A percentile compares a stretch with the other conserved stretches of the same genome.
These are phyloP conservation scores for Limnanthes douglasii DNA, from an alignment of 345 rosid genomes.

Conservation along the genomic window DNA sequence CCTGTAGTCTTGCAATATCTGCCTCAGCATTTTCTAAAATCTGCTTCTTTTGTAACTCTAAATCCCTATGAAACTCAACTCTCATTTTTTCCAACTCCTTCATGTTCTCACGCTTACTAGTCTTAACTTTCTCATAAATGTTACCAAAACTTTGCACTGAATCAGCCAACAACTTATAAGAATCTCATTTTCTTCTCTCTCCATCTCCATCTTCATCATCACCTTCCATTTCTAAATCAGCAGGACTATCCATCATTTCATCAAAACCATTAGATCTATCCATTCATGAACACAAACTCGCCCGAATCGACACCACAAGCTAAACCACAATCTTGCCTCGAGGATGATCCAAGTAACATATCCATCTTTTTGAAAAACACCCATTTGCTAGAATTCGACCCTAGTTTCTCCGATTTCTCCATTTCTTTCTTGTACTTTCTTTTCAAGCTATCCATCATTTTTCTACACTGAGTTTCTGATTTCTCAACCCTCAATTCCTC, in stretches of 20 bases:
- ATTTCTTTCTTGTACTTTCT: conserved; percentile 93
- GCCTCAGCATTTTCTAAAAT: conserved; percentile 71
- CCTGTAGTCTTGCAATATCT: conserved; percentile 64
- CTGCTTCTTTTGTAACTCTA: conserved; percentile 83
- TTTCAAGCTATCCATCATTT: conserved; percentile 77
- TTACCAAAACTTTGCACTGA: conserved; percentile 73
- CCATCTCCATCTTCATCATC: conserved; percentile 42
- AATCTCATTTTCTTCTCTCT: too few relatives aligned
- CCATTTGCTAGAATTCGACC: conserved; percentile 51
- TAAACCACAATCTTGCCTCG: conserved; percentile 55
- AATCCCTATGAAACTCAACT: conserved; percentile 74
- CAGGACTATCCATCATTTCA: conserved; percentile 90
- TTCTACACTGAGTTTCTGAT: conserved; percentile 77
- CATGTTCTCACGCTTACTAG: conserved; percentile 69
- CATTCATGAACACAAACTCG: conserved; percentile 67
- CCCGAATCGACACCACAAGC: conserved; percentile 91
- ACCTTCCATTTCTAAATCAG: conserved; percentile 34
- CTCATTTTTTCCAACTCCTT: conserved; percentile 88
- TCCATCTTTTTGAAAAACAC: conserved; percentile 79
- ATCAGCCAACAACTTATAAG: conserved; percentile 64
- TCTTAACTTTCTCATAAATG: conserved; percentile 89
- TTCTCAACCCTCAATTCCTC: conserved; percentile 58
- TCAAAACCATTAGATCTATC: conserved; percentile 67
- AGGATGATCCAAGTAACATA: conserved; percentile 42
- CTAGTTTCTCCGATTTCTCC: conserved; percentile 26